Evolutionary conservation across 139 green algal genomes (phyloP), one percentile per base, ranked within the genome.

Genomic region (Pedinophyceae sp.): DNA sequence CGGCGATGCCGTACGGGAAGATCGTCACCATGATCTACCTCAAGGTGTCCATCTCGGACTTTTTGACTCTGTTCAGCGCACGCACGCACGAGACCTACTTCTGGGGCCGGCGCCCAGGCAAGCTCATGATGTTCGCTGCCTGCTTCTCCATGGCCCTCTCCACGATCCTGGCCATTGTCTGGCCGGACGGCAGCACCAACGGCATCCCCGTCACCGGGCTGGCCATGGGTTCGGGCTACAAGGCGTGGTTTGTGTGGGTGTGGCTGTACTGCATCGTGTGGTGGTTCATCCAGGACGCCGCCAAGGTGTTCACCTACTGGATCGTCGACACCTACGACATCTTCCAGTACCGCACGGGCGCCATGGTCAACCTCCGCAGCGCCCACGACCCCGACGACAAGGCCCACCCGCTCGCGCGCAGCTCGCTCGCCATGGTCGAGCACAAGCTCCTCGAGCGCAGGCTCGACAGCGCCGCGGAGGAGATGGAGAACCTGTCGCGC

Each of bases 181-280:
- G 80, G 80, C 77, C 74, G 17, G 53, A 70, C 17, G 71, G 66
- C 27, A 47, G 75, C 2, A 58, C 59, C 2, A 67, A 81, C 30
- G 29, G 64, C 38, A 58, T 79, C 18, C 59, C 56, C 3, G 48
- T 56, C 2, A 40, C 71, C 50, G 69, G 69, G 6, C 64, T 80
- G 26, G 50, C 62, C 25, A 39, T 53, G 22, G 23, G 48, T 29
- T 53, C 54, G 20, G 10, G 50, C 22, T 64, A 73, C 59, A 67
- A 53, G 17, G 45, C 71, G 38, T 74, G 67, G 69, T 57, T 75
- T 1, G 50, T 87, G 43, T 85, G 72, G 67, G 57, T 84, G 27
- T 93, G 84, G 84, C 64, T 89, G 56, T 93, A 80, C 71, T 89
- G 81, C 59, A 30, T 87, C 18, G 38, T 90, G 13, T 93, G 75